Evolutionary conservation across 2,329 filamentous ascomycete genomes (phyloP), one percentile per base, ranked within the genome.

Genomic region (Hysterium pulicare): DNA sequence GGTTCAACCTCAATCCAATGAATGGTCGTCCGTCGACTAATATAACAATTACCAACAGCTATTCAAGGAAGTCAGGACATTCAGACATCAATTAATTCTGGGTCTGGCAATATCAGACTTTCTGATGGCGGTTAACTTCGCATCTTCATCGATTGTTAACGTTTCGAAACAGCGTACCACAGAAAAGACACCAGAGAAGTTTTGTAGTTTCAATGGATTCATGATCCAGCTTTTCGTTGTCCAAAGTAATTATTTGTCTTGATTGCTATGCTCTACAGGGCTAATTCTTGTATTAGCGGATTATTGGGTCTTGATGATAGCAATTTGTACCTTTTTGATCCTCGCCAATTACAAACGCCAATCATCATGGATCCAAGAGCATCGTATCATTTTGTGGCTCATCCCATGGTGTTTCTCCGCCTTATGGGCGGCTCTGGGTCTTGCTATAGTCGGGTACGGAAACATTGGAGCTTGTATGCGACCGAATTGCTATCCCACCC

Each of bases 251-350:
- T 49, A 33, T 17, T 26, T 19, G n/a, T 24, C 20, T 13, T 11
- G 10, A n/a, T 11, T 15, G 15, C 17, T 8, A 21, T 8, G 13
- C 40, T 15, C 24, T 3, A 3, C 31, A 9, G 34, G 41, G 34
- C 41, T 34, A 23, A 20, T n/a, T 33, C 24, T 23, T 13, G 30
- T 26, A 6, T 21, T 22, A 67, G 64, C 69, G 9, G 69, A 72
- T 49, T 71, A 71, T 41, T 72, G 70, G 69, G 64, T 72, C 6
- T 43, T 72, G 2, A 44, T 55, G n/a, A 71, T 72, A 33, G 68
- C 69, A 2, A 38, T 68, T 5, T 71, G 61, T 49, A 71, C 69
- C 0, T 72, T 63, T 40, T 55, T 71, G 1, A 66, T 71, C 24
- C 56, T 72, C 15, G 61, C 65, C 10, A 68, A 67, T 40, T 57